phyloP scores from a whole-genome alignment of 805 yeast species.

The Candida tallmaniae region DNA sequence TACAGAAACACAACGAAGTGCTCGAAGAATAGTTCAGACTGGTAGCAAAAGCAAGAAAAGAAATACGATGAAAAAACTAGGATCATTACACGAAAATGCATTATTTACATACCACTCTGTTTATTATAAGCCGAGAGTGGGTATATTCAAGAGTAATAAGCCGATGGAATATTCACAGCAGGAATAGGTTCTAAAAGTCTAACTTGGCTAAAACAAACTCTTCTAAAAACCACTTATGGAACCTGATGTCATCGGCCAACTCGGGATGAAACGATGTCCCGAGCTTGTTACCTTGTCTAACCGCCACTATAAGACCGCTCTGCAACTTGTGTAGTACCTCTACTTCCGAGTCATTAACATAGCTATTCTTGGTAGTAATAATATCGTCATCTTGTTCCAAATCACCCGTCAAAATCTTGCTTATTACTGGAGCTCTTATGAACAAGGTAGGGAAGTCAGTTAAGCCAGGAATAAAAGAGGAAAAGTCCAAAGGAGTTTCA shows the following conservation, averaged over 20 bases:
- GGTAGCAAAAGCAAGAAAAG: no score
- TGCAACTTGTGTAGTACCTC: slow-evolving; percentile 39
- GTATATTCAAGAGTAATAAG: no score
- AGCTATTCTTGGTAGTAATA: slow-evolving; percentile 18
- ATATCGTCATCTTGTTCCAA: slow-evolving; percentile 5
- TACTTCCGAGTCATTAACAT: slow-evolving; percentile 26
- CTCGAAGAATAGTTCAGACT: no score
- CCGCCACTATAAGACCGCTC: slow-evolving; percentile 56
- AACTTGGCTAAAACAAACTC: slow-evolving; percentile 53
- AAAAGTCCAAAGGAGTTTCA: slow-evolving; percentile 40
- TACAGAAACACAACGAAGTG: no score
- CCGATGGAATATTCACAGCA: no score
- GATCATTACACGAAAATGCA: no score
- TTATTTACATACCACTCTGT: no score
- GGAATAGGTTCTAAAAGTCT: no score
- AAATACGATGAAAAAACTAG: neutral
- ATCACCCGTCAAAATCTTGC: slow-evolving; percentile 12
- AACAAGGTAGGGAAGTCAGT: slow-evolving; percentile 47
- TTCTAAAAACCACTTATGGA: slow-evolving; percentile 68
- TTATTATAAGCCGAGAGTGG: no score
- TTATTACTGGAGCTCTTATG: slow-evolving; percentile 74
- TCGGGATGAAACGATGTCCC: slow-evolving; percentile 86
- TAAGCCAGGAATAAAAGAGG: slow-evolving; percentile 38
- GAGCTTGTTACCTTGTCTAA: slow-evolving; percentile 58
- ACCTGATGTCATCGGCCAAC: slow-evolving; percentile 49